These are phyloP conservation scores for Copromyces sp. DNA, from an alignment of 495 filamentous ascomycete genomes.

Conservation along the genomic window DNA sequence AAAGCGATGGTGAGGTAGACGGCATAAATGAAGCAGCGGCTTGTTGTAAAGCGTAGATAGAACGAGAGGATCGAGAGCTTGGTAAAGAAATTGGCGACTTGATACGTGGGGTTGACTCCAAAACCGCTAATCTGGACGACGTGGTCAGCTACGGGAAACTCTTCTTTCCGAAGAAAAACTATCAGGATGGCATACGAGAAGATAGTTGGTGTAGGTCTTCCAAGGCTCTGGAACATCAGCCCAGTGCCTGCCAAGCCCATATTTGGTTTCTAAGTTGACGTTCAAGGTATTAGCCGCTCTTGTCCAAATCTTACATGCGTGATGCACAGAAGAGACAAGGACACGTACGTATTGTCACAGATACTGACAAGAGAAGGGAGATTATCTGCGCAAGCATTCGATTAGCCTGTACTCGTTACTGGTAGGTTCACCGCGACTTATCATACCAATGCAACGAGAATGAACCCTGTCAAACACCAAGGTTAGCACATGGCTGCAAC, in stretches of 20 bases:
- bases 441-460: conserved; percentile 4
- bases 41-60: conserved; percentile 17
- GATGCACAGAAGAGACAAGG: neutral
- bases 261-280: conserved; percentile 1
- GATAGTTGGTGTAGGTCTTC: neutral
- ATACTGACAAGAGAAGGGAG: conserved; percentile 4
- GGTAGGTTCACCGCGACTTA: no score
- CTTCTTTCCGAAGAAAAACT: neutral
- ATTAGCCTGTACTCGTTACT: neutral
- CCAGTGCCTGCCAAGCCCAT: conserved; percentile 3
- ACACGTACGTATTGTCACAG: conserved; percentile 1
- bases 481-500: neutral
- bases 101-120: conserved; percentile 4
- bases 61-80: conserved; percentile 14
- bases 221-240: neutral
- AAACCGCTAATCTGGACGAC: conserved; percentile 3
- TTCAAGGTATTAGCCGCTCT: neutral
- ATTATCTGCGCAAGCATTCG: neutral
- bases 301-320: neutral
- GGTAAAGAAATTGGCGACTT: conserved; percentile 12
- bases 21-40: conserved; percentile 5
- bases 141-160: neutral
- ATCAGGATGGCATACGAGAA: neutral
- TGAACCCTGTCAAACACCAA: conserved; percentile 1
- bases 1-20: conserved; percentile 9